These are phyloP conservation scores for Nothophaeocryptopus gaeumannii DNA, from an alignment of 2,329 filamentous ascomycete genomes.

Conservation along the genomic window DNA sequence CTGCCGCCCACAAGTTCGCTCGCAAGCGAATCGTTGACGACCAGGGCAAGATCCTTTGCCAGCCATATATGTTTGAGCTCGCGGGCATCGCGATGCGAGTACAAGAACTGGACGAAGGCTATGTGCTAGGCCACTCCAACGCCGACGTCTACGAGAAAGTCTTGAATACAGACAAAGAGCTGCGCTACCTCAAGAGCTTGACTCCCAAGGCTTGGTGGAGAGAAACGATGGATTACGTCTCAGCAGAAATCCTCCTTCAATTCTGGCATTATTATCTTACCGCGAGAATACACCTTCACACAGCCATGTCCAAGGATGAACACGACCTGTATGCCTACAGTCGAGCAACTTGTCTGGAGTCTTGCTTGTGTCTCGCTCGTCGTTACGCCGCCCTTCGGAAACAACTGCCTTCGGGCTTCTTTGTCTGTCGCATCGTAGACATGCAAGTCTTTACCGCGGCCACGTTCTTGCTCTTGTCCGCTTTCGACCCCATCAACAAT, in stretches of 20 bases:
- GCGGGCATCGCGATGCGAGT: conserved; percentile 27
- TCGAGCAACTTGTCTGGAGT: conserved; percentile 26
- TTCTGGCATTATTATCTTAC: conserved; percentile 31
- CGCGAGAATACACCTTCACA: conserved; percentile 26
- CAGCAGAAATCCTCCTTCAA: conserved; percentile 24
- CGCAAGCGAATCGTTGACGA: conserved; percentile 16
- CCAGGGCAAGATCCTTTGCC: conserved; percentile 25
- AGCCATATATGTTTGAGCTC: conserved; percentile 28
- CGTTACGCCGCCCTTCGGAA: conserved; percentile 24
- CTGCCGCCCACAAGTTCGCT: conserved; percentile 24
- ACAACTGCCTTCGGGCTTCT: conserved; percentile 27
- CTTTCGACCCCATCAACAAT: background rate
- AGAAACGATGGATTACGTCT: conserved; percentile 7
- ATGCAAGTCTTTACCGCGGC: conserved; percentile 30
- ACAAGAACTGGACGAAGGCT: conserved; percentile 28
- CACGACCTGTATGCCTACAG: conserved; percentile 27
- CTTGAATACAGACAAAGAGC: conserved; percentile 28
- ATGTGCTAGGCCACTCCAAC: conserved; percentile 15
- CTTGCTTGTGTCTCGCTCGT: conserved; percentile 21
- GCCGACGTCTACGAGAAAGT: conserved; percentile 25
- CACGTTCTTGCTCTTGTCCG: conserved; percentile 24
- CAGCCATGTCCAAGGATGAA: conserved; percentile 26
- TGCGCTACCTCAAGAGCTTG: conserved; percentile 26
- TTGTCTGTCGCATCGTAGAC: conserved; percentile 27
- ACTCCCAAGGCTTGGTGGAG: conserved; percentile 22